Conservation (phyloP, 805 yeast genomes). For the Danielozyma ontarioensis region DNA sequence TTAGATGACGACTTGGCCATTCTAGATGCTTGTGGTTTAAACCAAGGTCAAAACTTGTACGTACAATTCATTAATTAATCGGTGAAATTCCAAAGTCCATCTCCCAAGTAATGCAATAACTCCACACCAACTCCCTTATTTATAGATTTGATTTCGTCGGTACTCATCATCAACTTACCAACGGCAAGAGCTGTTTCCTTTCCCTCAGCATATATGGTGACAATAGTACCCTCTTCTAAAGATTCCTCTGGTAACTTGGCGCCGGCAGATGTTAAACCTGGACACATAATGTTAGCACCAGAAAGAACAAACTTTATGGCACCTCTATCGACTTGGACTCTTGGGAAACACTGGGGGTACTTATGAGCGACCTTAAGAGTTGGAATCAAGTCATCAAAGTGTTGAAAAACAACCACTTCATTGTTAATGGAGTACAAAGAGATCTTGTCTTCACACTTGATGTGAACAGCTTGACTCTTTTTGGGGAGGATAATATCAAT, state of each 20-base stretch:
- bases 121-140: constrained; percentile 92
- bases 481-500: constrained; percentile 85
- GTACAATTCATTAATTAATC: constrained; percentile 26
- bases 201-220: constrained; percentile 85
- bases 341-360: constrained; percentile 79
- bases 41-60: constrained; percentile 17
- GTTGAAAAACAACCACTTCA: constrained; percentile 74
- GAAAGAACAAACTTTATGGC: constrained; percentile 93
- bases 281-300: constrained; percentile 97
- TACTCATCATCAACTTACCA: constrained; percentile 83
- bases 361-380: constrained; percentile 69
- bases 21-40: constrained; percentile 19
- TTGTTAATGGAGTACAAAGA: constrained; percentile 70
- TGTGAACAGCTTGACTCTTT: constrained; percentile 71
- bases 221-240: constrained; percentile 62
- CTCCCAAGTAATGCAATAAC: constrained; percentile 77
- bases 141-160: constrained; percentile 75
- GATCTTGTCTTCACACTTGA: constrained; percentile 87
- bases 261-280: constrained; percentile 84
- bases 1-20: constrained; percentile 25
- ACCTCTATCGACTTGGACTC: constrained; percentile 89
- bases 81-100: constrained; percentile 73
- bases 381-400: constrained; percentile 77
- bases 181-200: constrained; percentile 87
- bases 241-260: constrained; percentile 76